Base-by-base conservation (phyloP, 441 rosid genomes). In the Kokia cookei region DNA sequence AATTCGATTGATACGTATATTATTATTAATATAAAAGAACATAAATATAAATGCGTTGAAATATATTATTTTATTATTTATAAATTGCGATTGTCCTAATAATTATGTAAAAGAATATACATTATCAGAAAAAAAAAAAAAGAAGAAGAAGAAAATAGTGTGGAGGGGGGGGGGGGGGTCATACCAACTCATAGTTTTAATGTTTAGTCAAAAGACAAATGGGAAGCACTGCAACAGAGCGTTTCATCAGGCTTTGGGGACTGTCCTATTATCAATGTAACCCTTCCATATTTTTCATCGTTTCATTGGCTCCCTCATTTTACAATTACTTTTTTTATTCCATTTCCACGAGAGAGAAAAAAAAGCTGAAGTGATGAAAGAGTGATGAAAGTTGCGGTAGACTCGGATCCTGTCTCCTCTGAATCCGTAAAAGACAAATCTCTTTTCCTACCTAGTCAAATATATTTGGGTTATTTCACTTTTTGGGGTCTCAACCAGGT, bases 321-420 rank as follows among this genome's bases (percentile, higher is more conserved):
- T 42, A 35, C 35, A 13, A 45, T 51, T 53, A 8, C 19, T 22
- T 9, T 7, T 43, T 7, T 12, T 43, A 45, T 11, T 45, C 48
- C 14, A 45, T 47, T 47, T 47, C 48, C 48, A 37, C 22, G 9
- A 32, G 73, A 48, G 29, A 35, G 47, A 70, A 57, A 60, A 57
- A 57, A 24, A 54, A 42, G 17, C 42, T 12, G 40, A n/a, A 65
- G 79, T 68, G 71, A 73, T 71, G 80, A 59, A 32, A 50, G 58
- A 60, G 75, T 84, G 83, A 80, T 73, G 84, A 84, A 80, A 82
- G 90, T 70, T 78, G 86, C 90, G 90, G 73, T 81, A 80, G 85
- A 86, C 87, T 86, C 88, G 90, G 86, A 86, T 86, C 90, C 85
- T 86, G 90, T 86, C 87, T 74, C 82, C 77, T 53, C 9, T 7